A percentile compares a stretch with the other conserved stretches of the same genome.
Conservation (phyloP, 441 rosid species). For the Hura crepitans region DNA sequence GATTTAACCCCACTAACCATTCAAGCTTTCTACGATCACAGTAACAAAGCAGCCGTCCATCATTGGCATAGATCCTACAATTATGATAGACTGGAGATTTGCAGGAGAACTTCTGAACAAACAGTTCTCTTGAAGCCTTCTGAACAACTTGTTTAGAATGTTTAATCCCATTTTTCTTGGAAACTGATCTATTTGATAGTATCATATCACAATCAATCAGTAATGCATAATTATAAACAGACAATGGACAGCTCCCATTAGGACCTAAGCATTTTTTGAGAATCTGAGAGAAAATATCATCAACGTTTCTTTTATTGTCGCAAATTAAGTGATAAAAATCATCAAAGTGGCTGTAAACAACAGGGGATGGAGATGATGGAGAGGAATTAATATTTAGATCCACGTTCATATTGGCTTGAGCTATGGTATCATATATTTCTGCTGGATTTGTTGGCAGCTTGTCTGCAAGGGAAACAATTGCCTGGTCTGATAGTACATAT, state of each 20-base stretch:
- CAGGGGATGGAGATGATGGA: conserved; percentile 55
- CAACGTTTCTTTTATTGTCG: conserved; percentile 38
- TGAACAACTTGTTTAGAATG: conserved; percentile 49
- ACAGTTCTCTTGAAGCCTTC: conserved; percentile 73
- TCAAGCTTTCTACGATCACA: conserved; percentile 88
- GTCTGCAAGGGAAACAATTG: conserved; percentile 57
- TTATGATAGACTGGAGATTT: conserved; percentile 94
- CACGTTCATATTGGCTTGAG: conserved; percentile 59
- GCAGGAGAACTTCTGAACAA: conserved; percentile 92
- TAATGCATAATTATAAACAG: conserved; percentile 66
- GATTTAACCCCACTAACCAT: conserved; percentile 49
- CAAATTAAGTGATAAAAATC: conserved; percentile 44
- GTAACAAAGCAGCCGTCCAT: conserved; percentile 86
- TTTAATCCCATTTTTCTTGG: conserved; percentile 52
- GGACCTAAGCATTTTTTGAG: conserved; percentile 69
- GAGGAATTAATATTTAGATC: conserved; percentile 41
- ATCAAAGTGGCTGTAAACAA: conserved; percentile 66
- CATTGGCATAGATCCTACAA: conserved; percentile 88
- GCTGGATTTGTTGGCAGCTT: conserved; percentile 40
- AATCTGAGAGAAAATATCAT: conserved; percentile 40
- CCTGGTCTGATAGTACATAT: conserved; percentile 77
- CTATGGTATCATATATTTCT: conserved; percentile 45
- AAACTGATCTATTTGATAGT: conserved; percentile 34
- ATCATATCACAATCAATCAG: conserved; percentile 47
- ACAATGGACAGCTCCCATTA: conserved; percentile 67